These are phyloP conservation scores for Bidens hawaiensis DNA, from an alignment of 140 eudicot genomes.

Conservation along the genomic window DNA sequence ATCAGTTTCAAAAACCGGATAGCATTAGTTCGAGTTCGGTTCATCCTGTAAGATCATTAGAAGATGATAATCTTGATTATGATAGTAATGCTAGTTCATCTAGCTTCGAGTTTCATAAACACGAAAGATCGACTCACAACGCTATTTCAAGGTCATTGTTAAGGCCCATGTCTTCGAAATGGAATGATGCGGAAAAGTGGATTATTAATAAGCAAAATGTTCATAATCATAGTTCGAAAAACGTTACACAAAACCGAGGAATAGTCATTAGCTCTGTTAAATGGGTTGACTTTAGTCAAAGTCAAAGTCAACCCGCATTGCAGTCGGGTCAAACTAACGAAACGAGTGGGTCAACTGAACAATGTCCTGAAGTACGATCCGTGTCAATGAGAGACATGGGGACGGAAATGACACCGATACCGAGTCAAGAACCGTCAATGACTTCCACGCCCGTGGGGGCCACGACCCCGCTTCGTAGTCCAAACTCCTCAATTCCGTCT, in stretches of 20 bases:
- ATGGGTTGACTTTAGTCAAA: conserved; percentile 60
- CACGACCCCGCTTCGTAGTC: conserved; percentile 78
- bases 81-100: conserved; percentile 94
- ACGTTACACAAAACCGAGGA: conserved; percentile 32
- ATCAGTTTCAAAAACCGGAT: conserved; percentile 47
- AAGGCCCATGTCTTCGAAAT: conserved; percentile 82
- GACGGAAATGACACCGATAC: conserved; percentile 95
- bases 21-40: conserved; percentile 60
- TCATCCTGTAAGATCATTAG: conserved; percentile 61
- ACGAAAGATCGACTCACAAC: conserved; percentile 58
- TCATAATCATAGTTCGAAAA: conserved; percentile 42
- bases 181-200: conserved; percentile 99
- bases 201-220: conserved; percentile 64
- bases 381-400: conserved; percentile 99
- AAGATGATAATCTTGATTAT: conserved; percentile 92
- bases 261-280: conserved; percentile 41
- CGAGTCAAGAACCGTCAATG: conserved; percentile 95
- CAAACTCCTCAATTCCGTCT: conserved; percentile 71
- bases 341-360: conserved; percentile 26
- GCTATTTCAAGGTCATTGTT: conserved; percentile 50
- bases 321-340: conserved; percentile 36
- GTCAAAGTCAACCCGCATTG: conserved; percentile 43
- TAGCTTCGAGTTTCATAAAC: conserved; percentile 92
- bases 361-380: conserved; percentile 57
- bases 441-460: conserved; percentile 75